Conservation (phyloP, 192 early-diverging fungal species). For the Umbelopsis sp. region DNA sequence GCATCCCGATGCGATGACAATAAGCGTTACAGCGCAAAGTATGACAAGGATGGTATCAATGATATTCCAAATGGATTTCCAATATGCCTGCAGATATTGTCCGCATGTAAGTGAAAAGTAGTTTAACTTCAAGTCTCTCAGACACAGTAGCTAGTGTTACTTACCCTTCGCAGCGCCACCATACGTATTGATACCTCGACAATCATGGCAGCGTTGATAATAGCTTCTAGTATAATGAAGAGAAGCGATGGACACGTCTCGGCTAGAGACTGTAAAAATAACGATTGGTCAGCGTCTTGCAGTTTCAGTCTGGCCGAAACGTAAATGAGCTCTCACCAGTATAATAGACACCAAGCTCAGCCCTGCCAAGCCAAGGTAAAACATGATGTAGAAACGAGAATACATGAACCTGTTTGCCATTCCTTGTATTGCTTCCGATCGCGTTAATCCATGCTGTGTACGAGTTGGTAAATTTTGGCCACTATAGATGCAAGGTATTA, state of each 20-base stretch:
- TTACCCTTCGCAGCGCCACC: slow-evolving; percentile 64
- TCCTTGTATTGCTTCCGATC: slow-evolving; percentile 52
- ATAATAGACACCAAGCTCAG: slow-evolving; percentile 55
- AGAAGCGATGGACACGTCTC: slow-evolving; percentile 57
- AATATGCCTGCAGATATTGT: slow-evolving; percentile 49
- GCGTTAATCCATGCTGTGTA: slow-evolving; percentile 53
- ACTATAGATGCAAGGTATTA: not conserved
- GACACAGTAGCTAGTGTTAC: too few species aligned
- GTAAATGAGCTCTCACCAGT: slow-evolving; percentile 33
- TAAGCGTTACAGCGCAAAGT: slow-evolving; percentile 68
- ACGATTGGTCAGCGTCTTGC: not conserved
- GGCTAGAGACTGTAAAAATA: slow-evolving; percentile 11
- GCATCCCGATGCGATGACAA: slow-evolving; percentile 68
- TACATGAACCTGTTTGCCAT: slow-evolving; percentile 63
- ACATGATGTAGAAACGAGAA: slow-evolving; percentile 56
- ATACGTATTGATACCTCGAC: slow-evolving; percentile 67
- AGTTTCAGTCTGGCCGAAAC: not conserved
- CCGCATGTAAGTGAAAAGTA: not conserved
- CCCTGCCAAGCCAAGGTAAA: slow-evolving; percentile 52
- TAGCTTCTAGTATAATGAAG: slow-evolving; percentile 71
- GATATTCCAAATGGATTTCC: slow-evolving; percentile 72
- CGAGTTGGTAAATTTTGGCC: slow-evolving; percentile 22
- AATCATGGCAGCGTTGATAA: slow-evolving; percentile 77
- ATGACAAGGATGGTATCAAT: slow-evolving; percentile 70
- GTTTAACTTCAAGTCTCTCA: not conserved